Evolutionary conservation across 331 rosid genomes (phyloP).

Genomic region (Ulmus americana): DNA sequence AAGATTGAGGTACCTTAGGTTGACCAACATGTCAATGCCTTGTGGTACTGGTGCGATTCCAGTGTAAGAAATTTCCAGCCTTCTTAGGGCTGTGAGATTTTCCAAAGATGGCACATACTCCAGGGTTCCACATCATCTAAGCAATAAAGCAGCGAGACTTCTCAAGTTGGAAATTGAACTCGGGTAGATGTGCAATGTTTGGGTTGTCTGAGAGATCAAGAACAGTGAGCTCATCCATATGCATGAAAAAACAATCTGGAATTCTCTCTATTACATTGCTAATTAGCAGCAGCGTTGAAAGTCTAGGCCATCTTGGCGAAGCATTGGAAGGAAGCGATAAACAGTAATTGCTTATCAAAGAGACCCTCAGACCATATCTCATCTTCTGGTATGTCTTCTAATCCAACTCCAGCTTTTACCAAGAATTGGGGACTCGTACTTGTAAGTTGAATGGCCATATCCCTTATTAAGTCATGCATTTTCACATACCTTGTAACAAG

Average conservation of each 20-base stretch:
- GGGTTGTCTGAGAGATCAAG: background rate
- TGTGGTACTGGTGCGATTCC: too few species aligned
- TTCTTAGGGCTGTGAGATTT: background rate
- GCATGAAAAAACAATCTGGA: background rate
- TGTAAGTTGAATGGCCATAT: slow-evolving; percentile 13
- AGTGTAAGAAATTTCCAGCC: background rate
- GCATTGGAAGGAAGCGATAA: slow-evolving; percentile 5
- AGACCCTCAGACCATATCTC: slow-evolving; percentile 24
- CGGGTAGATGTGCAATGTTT: background rate
- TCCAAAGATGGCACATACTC: background rate
- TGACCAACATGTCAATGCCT: background rate
- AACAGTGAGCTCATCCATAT: background rate
- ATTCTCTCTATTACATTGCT: background rate
- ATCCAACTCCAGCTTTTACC: slow-evolving; percentile 11
- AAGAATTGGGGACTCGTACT: background rate
- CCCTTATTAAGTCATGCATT: slow-evolving; percentile 29
- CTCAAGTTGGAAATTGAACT: background rate
- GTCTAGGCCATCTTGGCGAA: slow-evolving; percentile 29
- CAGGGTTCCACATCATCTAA: background rate
- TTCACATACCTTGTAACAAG: slow-evolving; percentile 19
- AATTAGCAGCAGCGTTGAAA: slow-evolving; percentile 18
- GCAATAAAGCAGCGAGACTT: background rate
- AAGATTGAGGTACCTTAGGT: slow-evolving; percentile 1
- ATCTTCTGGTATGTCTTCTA: slow-evolving; percentile 16
- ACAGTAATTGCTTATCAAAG: slow-evolving; percentile 16